Percentiles rank a stretch among this genome's conserved stretches.
Evolutionary conservation across 345 rosid species (phyloP).

Genomic region (Euphorbia lathyris): DNA sequence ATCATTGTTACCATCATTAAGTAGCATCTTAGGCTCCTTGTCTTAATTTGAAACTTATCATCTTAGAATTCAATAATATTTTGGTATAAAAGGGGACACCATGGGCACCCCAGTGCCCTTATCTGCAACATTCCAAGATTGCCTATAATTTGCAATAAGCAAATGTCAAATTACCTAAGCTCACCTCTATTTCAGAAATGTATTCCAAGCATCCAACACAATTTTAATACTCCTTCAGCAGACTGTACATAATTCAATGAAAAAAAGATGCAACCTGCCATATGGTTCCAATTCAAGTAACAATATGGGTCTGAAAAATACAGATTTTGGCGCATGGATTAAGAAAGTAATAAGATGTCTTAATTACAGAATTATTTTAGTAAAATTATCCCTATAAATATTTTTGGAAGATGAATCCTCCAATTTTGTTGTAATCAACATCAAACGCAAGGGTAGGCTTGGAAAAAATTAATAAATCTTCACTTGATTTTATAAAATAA

Average conservation of each 20-base stretch:
- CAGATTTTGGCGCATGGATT: too few species aligned
- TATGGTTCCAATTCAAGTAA: slow-evolving; percentile 1
- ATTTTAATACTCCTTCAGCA: background rate
- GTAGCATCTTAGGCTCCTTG: background rate
- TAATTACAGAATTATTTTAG: too few species aligned
- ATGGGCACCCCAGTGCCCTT: background rate
- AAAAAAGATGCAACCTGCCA: background rate
- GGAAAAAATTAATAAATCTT: too few species aligned
- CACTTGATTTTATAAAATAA: too few species aligned
- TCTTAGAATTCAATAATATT: background rate
- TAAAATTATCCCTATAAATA: too few species aligned
- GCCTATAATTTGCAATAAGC: background rate
- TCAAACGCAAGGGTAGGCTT: too few species aligned
- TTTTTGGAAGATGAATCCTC: too few species aligned
- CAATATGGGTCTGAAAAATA: too few species aligned
- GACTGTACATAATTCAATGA: background rate
- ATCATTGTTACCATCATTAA: background rate
- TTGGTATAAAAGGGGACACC: background rate
- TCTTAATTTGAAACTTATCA: background rate
- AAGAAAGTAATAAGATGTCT: too few species aligned
- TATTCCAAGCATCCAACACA: background rate
- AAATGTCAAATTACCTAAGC: background rate
- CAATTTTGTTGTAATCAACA: too few species aligned
- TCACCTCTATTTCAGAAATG: background rate
- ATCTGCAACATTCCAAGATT: background rate